Evolutionary conservation across 2,329 filamentous ascomycete genomes (phyloP).

Genomic region (Colletotrichum filicis): DNA sequence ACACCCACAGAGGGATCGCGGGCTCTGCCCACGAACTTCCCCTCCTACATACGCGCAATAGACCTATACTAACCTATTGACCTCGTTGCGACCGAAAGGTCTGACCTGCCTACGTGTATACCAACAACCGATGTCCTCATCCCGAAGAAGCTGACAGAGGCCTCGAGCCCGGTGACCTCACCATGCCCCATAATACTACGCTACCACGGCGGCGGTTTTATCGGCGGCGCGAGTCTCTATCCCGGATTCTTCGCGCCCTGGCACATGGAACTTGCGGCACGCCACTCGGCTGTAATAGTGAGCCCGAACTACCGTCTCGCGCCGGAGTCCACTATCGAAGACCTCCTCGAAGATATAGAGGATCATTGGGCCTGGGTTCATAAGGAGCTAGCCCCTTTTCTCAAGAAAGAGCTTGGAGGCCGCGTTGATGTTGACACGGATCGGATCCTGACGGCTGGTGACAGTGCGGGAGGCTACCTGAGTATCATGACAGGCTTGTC

Average conservation of each 20-base stretch:
- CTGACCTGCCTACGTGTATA: too few species aligned
- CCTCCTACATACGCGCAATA: too few species aligned
- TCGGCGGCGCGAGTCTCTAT: conserved; percentile 38
- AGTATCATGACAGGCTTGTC: conserved; percentile 37
- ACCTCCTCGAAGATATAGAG: conserved; percentile 41
- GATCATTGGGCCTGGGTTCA: conserved; percentile 42
- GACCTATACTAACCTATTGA: too few species aligned
- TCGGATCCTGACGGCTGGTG: conserved; percentile 12
- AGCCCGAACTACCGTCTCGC: conserved; percentile 41
- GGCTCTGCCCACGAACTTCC: too few species aligned
- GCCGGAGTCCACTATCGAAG: conserved; percentile 39
- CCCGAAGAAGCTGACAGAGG: conserved; percentile 40
- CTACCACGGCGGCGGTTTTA: conserved; percentile 42
- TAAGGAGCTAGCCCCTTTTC: conserved; percentile 30
- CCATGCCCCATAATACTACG: conserved; percentile 22
- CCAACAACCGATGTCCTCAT: conserved; percentile 40
- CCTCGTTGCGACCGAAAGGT: too few species aligned
- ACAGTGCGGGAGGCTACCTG: conserved; percentile 41
- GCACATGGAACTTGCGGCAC: conserved; percentile 37
- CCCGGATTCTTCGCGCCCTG: conserved; percentile 40
- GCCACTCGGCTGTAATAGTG: conserved; percentile 40
- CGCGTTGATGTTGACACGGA: conserved; percentile 26
- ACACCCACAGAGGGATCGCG: too few species aligned
- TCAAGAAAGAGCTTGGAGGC: conserved; percentile 32
- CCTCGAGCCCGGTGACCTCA: background rate